Evolutionary conservation across 441 rosid species (phyloP), one percentile per base, ranked within the genome.

Genomic region (Erodium chrysanthum): DNA sequence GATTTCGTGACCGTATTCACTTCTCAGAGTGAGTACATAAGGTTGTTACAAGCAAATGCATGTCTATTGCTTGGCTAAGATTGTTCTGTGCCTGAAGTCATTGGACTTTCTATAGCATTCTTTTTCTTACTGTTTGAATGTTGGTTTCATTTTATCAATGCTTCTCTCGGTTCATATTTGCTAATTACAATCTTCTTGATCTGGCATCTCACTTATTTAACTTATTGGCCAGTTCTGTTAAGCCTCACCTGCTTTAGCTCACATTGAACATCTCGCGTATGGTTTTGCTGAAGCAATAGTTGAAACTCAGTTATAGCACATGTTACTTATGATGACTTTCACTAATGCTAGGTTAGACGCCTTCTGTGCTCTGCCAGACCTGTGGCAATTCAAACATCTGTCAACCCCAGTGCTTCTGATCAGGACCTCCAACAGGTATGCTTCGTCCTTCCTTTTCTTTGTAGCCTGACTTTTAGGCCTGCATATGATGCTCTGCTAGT

Each of bases 381-480:
- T 54, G 93, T 92, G 75, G 96, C 92, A 42, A 80, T 92, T 78
- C 96, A 92, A 68, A 88, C 95, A 68, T 81, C 98, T 65, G 83
- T 77, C 68, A 88, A 85, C 74, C 91, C 97, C 59, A 87, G 85
- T 75, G 80, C 88, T 71, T 83, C 97, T 35, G 98, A 95, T 72
- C 98, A 92, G 81, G 99, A 95, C 74, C 87, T 88, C 72, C 99
- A 95, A 77, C 98, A 95, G 97, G 99, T 89, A 80, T 50, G 27
- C 40, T 69, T 76, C 54, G 15, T 15, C 72, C 50, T 3, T 23
- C 78, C 46, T 66, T 29, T n/a, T 61, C 18, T 61, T 61, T 25
- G 20, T 27, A 61, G 40, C 10, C 11, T 27, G 40, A 61, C 64
- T 61, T 14, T 61, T 29, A 12, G 33, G 65, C 37, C 10, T 61